Conservation (phyloP, 352 stramenopile genomes). For the Phytophthora aleatoria region DNA sequence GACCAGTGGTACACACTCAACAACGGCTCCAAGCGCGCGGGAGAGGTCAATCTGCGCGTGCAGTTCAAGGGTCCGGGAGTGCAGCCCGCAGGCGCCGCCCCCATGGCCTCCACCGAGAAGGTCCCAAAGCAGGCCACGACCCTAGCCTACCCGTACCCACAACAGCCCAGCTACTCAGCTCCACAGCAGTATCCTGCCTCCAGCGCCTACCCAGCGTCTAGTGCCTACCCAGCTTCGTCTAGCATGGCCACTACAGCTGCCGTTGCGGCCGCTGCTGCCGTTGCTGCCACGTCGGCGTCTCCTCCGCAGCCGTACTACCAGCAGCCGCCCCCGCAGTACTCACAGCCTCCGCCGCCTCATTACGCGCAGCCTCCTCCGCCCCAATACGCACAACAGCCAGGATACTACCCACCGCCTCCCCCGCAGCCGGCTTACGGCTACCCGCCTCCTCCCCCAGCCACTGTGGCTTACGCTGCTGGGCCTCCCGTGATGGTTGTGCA, state of each 20-base stretch:
- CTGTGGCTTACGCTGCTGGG: constrained; percentile 40
- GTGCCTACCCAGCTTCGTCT: constrained; percentile 16
- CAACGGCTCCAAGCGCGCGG: constrained; percentile 57
- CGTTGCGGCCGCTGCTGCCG: constrained; percentile 24
- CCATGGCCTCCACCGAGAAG: constrained; percentile 23
- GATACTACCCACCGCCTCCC: constrained; percentile 41
- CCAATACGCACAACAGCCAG: constrained; percentile 36
- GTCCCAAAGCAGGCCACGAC: constrained; percentile 26
- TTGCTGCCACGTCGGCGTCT: constrained; percentile 21
- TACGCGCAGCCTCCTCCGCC: constrained; percentile 35
- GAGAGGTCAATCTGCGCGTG: constrained; percentile 84
- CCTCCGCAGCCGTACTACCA: constrained; percentile 47
- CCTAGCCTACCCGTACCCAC: constrained; percentile 40
- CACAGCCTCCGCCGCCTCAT: constrained; percentile 35
- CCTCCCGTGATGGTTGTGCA: constrained; percentile 40
- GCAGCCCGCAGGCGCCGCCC: constrained; percentile 17
- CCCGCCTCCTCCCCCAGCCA: constrained; percentile 27
- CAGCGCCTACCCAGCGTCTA: constrained; percentile 20
- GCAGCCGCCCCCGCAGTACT: constrained; percentile 38
- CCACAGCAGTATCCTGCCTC: constrained; percentile 20
- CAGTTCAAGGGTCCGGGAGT: constrained; percentile 54
- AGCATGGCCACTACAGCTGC: constrained; percentile 13
- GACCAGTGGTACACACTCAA: constrained; percentile 87
- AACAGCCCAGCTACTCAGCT: constrained; percentile 34
- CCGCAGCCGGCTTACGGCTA: constrained; percentile 33